Evolutionary conservation across 148 eudicot genomes (phyloP).

Genomic region (Rhododendron vialii): DNA sequence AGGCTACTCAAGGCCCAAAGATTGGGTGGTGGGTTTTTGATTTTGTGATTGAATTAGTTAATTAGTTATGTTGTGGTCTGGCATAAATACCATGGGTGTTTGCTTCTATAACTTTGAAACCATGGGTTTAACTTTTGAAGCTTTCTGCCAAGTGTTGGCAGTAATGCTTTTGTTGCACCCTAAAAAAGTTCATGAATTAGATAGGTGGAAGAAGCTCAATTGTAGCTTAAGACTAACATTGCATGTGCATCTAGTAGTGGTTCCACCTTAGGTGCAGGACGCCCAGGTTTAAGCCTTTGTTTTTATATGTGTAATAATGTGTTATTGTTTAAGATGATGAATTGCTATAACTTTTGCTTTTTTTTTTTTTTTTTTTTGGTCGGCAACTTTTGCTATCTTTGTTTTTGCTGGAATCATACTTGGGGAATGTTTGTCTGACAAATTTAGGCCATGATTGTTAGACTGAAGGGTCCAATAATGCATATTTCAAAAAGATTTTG

Average conservation of each 20-base stretch:
- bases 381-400: background rate
- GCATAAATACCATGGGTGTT: too few species aligned
- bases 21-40: too few species aligned
- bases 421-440: background rate
- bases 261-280: background rate
- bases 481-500: background rate
- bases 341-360: background rate
- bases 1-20: too few species aligned
- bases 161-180: conserved; percentile 37
- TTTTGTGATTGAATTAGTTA: too few species aligned
- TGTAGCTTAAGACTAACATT: background rate
- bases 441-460: background rate
- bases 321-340: background rate
- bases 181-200: background rate
- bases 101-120: too few species aligned
- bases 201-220: background rate
- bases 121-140: conserved; percentile 1
- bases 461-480: background rate
- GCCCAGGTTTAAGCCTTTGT: background rate
- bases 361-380: too few species aligned
- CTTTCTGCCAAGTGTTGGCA: conserved; percentile 25
- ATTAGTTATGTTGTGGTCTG: too few species aligned
- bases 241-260: background rate
- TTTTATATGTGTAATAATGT: background rate
- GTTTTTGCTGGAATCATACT: background rate